phyloP scores from a whole-genome alignment of 345 rosid species.

The Gossypium ekmanianum region DNA sequence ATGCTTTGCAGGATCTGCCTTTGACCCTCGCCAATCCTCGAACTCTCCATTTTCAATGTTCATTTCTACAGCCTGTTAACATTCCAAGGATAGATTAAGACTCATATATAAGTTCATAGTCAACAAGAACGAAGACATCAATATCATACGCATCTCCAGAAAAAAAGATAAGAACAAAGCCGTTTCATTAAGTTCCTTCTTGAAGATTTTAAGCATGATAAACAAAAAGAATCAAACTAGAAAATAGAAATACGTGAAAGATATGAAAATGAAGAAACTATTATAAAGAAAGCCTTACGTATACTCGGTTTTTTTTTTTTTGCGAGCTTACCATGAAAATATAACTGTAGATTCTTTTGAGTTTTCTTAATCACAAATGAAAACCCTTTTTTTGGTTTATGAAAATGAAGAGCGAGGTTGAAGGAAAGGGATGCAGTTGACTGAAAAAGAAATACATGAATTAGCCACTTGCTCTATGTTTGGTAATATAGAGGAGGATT shows the following conservation, averaged over 20 bases:
- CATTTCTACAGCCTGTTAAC: constrained; percentile 24
- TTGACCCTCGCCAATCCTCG: constrained; percentile 38
- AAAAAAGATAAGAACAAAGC: neutral
- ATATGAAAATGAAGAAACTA: no score
- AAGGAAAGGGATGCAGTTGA: neutral
- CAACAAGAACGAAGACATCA: neutral
- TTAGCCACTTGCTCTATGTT: neutral
- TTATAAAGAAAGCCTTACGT: neutral
- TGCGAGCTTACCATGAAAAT: neutral
- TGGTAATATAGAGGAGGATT: neutral
- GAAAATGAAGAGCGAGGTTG: neutral
- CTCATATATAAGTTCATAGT: no score
- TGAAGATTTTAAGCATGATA: no score
- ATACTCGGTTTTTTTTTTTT: neutral
- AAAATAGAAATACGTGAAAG: neutral
- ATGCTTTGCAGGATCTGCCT: constrained; percentile 25
- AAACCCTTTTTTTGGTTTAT: neutral
- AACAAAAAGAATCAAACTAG: neutral
- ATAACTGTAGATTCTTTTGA: neutral
- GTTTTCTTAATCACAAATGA: neutral
- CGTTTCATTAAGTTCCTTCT: neutral
- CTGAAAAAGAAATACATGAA: no score
- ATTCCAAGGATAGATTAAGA: neutral
- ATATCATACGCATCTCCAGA: no score
- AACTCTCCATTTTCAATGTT: constrained; percentile 7